A percentile compares a stretch with the other conserved stretches of the same genome.
phyloP scores from a whole-genome alignment of 1,284 basidiomycete genomes.

The Leucoagaricus sp. region DNA sequence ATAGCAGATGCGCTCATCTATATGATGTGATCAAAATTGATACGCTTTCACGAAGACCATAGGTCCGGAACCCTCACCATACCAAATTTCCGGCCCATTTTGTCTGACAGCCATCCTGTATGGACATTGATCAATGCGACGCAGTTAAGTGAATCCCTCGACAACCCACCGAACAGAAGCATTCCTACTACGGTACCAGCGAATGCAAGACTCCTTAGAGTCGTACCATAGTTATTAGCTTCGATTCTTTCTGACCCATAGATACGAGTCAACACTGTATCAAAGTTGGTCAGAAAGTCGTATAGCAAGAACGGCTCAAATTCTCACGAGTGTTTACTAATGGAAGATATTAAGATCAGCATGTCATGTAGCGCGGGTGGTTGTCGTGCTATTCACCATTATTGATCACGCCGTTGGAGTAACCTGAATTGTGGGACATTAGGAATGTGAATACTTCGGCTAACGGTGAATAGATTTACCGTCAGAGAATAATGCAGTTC shows the following conservation, averaged over 20 bases:
- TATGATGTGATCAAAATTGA: neutral
- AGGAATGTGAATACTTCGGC: neutral
- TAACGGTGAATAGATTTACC: conserved; percentile 41
- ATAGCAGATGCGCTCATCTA: conserved; percentile 79
- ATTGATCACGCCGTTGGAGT: conserved; percentile 81
- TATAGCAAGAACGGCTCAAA: too few species aligned
- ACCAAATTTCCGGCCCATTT: conserved; percentile 85
- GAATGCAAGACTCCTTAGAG: conserved; percentile 70
- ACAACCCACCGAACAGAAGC: conserved; percentile 48
- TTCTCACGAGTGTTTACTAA: conserved; percentile 64
- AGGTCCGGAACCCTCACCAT: conserved; percentile 50
- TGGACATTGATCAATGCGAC: neutral
- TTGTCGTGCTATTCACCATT: conserved; percentile 43
- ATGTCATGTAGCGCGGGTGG: too few species aligned
- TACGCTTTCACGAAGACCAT: conserved; percentile 3
- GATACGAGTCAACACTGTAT: conserved; percentile 61
- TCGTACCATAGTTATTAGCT: conserved; percentile 57
- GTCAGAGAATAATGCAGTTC: conserved; percentile 86
- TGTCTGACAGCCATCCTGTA: conserved; percentile 75
- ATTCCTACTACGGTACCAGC: conserved; percentile 87
- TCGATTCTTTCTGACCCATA: conserved; percentile 57
- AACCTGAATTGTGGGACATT: conserved; percentile 54
- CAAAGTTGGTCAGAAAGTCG: conserved; percentile 1
- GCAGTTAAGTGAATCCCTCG: neutral
- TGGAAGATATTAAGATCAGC: neutral